Base-by-base conservation (phyloP, 495 filamentous ascomycete species). In the Bacidia gigantensis region DNA sequence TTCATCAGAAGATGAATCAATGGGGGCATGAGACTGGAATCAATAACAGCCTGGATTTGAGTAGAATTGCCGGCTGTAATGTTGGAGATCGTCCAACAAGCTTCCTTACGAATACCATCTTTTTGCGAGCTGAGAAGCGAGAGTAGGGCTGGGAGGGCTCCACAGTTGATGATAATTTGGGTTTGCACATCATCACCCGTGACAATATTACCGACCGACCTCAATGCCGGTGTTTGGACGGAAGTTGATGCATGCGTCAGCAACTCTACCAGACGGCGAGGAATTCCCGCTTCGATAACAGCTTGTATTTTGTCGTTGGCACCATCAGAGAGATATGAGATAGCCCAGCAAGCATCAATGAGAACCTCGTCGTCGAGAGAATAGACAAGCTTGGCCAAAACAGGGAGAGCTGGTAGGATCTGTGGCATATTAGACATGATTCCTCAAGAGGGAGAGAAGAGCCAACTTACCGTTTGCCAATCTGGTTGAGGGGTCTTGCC, bases 41-140 rank as follows among this genome's bases (percentile, higher is more conserved):
- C 93, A 61, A 99, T 85, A 45, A 99, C 93, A 18, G 90, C 73
- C 68, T 97, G 93, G 62, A 99, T 99, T 69, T 99, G 93, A 45
- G 80, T 89, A 21, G 89, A 94, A 73, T 97, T 99, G 22, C 93
- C 93, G 49, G 93, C 93, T 17, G 93, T 99, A 62, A 99, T 82
- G 73, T 99, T 99, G 59, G 89, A 95, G 59, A 99, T 99, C 25
- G 93, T 99, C 93, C 93, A 99, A 77, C 93, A 99, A 24, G 93
- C 93, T 68, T 99, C 93, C 74, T 99, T 99, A 51, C 93, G 88
- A 55, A 99, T 99, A 11, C 93, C 93, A 61, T 99, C 93, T 75
- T 99, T 99, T 64, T 83, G 86, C 50, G 92, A 97, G 72, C 88
- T 85, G 50, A 99, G 75, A 9, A 99, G 83, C 22, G 89, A 89